These are phyloP conservation scores for Neofusicoccum cordaticola DNA, from an alignment of 2,329 filamentous ascomycete genomes.

Conservation along the genomic window DNA sequence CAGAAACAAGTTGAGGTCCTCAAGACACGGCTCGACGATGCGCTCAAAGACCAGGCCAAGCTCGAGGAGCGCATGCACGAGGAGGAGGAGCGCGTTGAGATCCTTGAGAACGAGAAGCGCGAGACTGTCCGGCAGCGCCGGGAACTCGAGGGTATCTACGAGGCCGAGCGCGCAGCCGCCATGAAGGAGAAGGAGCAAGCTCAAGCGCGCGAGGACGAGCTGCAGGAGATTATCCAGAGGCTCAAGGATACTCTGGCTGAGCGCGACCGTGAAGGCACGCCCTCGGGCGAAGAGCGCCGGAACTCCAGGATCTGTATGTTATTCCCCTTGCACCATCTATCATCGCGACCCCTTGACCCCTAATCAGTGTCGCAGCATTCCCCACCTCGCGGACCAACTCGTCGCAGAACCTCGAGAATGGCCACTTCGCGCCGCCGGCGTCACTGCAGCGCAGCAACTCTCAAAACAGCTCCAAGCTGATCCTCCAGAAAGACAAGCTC, in stretches of 20 bases:
- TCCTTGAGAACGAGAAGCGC: conserved; percentile 78
- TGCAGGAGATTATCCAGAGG: conserved; percentile 85
- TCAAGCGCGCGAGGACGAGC: conserved; percentile 78
- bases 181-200: conserved; percentile 91
- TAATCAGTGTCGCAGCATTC: conserved; percentile 9
- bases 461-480: conserved; percentile 80
- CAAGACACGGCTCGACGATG: conserved; percentile 82
- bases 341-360: conserved; percentile 2
- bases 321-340: not conserved
- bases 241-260: conserved; percentile 86
- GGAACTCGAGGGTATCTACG: conserved; percentile 90
- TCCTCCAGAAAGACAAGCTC: conserved; percentile 93
- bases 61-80: conserved; percentile 87
- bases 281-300: conserved; percentile 26
- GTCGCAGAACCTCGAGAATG: conserved; percentile 68
- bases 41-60: conserved; percentile 75
- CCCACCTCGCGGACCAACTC: conserved; percentile 42
- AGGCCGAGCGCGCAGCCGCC: conserved; percentile 81
- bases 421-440: conserved; percentile 81
- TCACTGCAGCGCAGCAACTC: conserved; percentile 85
- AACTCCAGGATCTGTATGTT: conserved; percentile 13
- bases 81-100: conserved; percentile 77
- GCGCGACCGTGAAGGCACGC: conserved; percentile 58
- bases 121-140: conserved; percentile 79
- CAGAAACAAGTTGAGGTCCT: conserved; percentile 82